Percentiles rank a stretch among this genome's conserved stretches.
Evolutionary conservation across 495 filamentous ascomycete species (phyloP).

Genomic region (Terfezia boudieri): DNA sequence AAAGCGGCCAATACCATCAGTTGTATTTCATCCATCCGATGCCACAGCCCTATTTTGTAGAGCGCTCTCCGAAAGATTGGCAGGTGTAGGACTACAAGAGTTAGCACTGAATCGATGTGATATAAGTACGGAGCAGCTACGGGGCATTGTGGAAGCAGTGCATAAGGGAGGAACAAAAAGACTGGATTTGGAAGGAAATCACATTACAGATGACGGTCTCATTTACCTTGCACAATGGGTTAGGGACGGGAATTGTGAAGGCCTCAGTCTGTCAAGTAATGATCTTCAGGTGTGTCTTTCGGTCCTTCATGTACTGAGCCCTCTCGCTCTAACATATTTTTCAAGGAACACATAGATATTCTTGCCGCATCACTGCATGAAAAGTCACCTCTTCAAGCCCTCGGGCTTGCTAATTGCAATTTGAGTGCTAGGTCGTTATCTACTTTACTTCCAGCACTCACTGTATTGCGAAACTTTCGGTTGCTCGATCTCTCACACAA

Average conservation of each 20-base stretch:
- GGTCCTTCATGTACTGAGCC: background rate
- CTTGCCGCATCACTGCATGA: conserved; percentile 35
- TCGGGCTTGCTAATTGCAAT: conserved; percentile 75
- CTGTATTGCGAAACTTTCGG: conserved; percentile 48
- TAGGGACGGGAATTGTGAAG: conserved; percentile 48
- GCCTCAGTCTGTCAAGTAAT: conserved; percentile 86
- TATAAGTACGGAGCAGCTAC: conserved; percentile 44
- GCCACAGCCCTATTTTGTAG: conserved; percentile 41
- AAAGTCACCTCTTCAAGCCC: conserved; percentile 46
- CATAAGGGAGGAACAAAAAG: conserved; percentile 50
- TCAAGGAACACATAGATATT: conserved; percentile 39
- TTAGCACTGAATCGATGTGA: conserved; percentile 63
- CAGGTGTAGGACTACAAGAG: conserved; percentile 55
- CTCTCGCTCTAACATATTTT: background rate
- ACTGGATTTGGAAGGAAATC: conserved; percentile 63
- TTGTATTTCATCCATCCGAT: conserved; percentile 19
- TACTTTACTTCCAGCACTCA: conserved; percentile 51
- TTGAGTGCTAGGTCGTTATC: conserved; percentile 48
- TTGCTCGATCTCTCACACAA: conserved; percentile 89
- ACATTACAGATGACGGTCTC: conserved; percentile 8
- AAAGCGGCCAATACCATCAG: background rate
- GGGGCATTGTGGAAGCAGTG: conserved; percentile 50
- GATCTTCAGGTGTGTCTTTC: conserved; percentile 26
- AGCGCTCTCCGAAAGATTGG: conserved; percentile 52
- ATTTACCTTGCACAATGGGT: background rate